Evolutionary conservation across 2,329 filamentous ascomycete genomes (phyloP), one percentile per base, ranked within the genome.

Genomic region (Ophiocordyceps unilateralis): DNA sequence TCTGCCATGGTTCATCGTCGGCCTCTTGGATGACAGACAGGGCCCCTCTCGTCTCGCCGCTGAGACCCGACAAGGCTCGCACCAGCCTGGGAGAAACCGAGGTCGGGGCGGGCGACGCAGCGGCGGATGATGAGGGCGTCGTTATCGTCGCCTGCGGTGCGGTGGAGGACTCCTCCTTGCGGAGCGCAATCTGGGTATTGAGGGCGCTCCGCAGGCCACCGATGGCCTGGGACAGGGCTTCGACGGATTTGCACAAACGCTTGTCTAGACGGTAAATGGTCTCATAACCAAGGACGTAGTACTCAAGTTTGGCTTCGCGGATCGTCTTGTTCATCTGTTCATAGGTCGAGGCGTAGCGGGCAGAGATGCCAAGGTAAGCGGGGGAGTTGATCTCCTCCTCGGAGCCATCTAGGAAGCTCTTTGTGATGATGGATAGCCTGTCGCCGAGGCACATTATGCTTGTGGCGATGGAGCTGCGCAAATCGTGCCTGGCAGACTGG

Each of bases 121-220:
- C 12, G 2, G 28, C 19, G 6, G 43, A 17, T 8, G 43, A 17
- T 24, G 20, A 36, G 12, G 24, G 7, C 7, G 24, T 12, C 24
- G 24, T 26, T n/a, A n/a, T 30, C 28, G 28, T 15, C 28, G 12
- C 28, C 7, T 45, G 47, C 8, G 43, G 20, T 5, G 40, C 45
- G 8, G 41, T 17, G 5, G 41, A 9, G 11, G 62, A 59, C 3
- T 63, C 67, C 55, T 91, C 83, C 47, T 79, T 78, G 28, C 94
- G 68, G 26, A 96, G 70, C 15, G 81, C 75, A 55, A 96, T 93
- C 54, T 98, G 89, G 20, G 87, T 88, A 45, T 82, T 75, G 22
- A 91, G 84, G 28, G 91, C 87, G 65, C 87, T 94, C 49, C 87
- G 75, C 53, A 98, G 65, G 8, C 89, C 91, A 58, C 89, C 88